Evolutionary conservation across 768 basidiomycete species (phyloP), one percentile per base, ranked within the genome.

Genomic region (Kondoa malvinella): DNA sequence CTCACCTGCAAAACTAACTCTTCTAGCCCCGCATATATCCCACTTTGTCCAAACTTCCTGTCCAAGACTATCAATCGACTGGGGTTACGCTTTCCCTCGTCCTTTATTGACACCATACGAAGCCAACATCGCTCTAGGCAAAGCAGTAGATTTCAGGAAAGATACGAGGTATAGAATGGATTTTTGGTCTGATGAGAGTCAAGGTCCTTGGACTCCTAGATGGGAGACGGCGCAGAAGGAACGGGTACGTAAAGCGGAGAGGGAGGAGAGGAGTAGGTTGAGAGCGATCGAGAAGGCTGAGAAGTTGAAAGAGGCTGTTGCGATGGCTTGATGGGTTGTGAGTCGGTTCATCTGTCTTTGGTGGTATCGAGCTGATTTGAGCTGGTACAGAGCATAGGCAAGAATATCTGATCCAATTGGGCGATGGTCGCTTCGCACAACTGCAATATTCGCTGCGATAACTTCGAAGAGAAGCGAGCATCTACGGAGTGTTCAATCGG

Each of bases 1-100:
- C n/a, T 95, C 92, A 0, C 95, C 95, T 0, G 86, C 88, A 2
- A 99, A 97, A 75, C 82, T 97, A 33, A 81, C 87, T 2, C 80
- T 97, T 1, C 88, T 99, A 76, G 80, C 82, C 59, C 83, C 85
- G 0, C 83, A 90, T 69, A 82, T 97, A 72, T 85, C 88, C 1
- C 85, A 88, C 0, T 97, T 97, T 76, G 83, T 97, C 21, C 95
- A 97, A 76, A 99, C 95, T 1, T 89, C 92, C 0, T 97, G 95
- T 77, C 95, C 95, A 1, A 85, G 95, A 29, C 79, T 99, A 65
- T 92, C 89, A 21, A 97, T 97, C 67, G 95, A 99, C 75, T 99
- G 95, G 95, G 95, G 95, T 2, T 92, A 92, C 74, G 95, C 94
- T 0, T 99, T 99, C 78, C 81, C 86, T 66, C 80, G 82, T 26